These are phyloP conservation scores for Athelia psychrophila DNA, from an alignment of 1,284 basidiomycete genomes.

Conservation along the genomic window DNA sequence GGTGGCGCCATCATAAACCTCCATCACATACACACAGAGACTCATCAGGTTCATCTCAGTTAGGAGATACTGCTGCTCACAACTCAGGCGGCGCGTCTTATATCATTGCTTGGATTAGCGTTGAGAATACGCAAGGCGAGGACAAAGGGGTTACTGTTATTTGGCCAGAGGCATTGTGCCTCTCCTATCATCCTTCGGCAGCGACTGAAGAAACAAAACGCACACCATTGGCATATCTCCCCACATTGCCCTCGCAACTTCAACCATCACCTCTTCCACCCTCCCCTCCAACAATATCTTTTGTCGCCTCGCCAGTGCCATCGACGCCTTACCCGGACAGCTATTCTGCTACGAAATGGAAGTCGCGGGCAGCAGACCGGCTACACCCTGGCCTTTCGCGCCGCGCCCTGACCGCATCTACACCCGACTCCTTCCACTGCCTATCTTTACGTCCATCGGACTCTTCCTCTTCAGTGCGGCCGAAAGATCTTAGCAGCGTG, in stretches of 20 bases:
- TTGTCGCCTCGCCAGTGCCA: conserved; percentile 10
- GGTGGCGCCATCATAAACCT: conserved; percentile 37
- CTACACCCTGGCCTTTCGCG: conserved; percentile 7
- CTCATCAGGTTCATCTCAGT: conserved; percentile 13
- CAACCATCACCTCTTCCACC: conserved; percentile 53
- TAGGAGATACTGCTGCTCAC: background rate
- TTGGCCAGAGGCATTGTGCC: conserved; percentile 62
- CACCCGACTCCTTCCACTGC: conserved; percentile 17
- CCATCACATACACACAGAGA: conserved; percentile 11
- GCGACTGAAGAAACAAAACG: conserved; percentile 33
- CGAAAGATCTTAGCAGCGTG: conserved; percentile 21
- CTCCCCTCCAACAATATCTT: conserved; percentile 16
- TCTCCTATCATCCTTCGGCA: conserved; percentile 43
- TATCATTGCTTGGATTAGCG: conserved; percentile 67
- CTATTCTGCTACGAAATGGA: conserved; percentile 24
- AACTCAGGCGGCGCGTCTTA: conserved; percentile 33
- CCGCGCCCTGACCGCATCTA: conserved; percentile 8
- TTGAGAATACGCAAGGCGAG: conserved; percentile 74
- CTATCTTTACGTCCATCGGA: conserved; percentile 20
- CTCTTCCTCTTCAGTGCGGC: conserved; percentile 12
- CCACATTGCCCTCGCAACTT: conserved; percentile 61
- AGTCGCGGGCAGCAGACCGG: conserved; percentile 33
- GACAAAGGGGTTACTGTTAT: conserved; percentile 73
- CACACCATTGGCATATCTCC: conserved; percentile 50
- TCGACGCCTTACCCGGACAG: conserved; percentile 2